These are phyloP conservation scores for Apiospora marii DNA, from an alignment of 2,329 filamentous ascomycete species.

Conservation along the genomic window DNA sequence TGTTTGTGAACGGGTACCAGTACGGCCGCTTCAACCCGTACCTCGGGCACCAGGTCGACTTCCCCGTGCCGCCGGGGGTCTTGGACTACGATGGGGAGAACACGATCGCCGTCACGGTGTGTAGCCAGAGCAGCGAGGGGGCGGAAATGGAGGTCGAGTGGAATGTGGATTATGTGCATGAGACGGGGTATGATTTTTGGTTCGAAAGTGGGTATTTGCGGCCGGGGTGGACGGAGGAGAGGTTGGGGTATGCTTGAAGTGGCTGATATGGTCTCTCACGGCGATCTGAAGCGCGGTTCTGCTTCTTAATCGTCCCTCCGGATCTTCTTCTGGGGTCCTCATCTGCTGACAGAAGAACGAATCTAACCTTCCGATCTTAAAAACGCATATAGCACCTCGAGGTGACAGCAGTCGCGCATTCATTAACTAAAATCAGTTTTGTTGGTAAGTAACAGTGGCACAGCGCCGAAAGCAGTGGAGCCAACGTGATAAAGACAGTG, in stretches of 20 bases:
- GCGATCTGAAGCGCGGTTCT: too few species aligned
- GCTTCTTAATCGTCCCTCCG: too few species aligned
- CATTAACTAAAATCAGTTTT: too few species aligned
- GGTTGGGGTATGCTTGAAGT: constrained; percentile 45
- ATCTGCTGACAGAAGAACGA: too few species aligned
- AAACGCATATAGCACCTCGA: too few species aligned
- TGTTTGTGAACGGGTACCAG: constrained; percentile 73
- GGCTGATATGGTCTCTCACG: too few species aligned
- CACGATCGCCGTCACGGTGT: constrained; percentile 63
- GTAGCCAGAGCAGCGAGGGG: constrained; percentile 64
- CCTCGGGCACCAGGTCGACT: constrained; percentile 67
- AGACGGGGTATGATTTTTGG: constrained; percentile 58
- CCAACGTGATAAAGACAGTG: too few species aligned
- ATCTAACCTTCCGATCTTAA: too few species aligned
- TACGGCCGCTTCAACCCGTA: constrained; percentile 67
- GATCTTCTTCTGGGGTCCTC: too few species aligned
- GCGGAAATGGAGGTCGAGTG: constrained; percentile 58
- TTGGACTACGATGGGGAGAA: constrained; percentile 66
- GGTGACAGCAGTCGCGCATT: too few species aligned
- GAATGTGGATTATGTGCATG: constrained; percentile 61
- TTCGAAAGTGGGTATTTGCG: constrained; percentile 58
- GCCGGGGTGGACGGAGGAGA: constrained; percentile 56
- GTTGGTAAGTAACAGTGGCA: too few species aligned
- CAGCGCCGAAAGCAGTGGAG: too few species aligned
- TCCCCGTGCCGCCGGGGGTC: constrained; percentile 66